Evolutionary conservation across 139 green algal genomes (phyloP).

Genomic region (Gonium pectorale): DNA sequence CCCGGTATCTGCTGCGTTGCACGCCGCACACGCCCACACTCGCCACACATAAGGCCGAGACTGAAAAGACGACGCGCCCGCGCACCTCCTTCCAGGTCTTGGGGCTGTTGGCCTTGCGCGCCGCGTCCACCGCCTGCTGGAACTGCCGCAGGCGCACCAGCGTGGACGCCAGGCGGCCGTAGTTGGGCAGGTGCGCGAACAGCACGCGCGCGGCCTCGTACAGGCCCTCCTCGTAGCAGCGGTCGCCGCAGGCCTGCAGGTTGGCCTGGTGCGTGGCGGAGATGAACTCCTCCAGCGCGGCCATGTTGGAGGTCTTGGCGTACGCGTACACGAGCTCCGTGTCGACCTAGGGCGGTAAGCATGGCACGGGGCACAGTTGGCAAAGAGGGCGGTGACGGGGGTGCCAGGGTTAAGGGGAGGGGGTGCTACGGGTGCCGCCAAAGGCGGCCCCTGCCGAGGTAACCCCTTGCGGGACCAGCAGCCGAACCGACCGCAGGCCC

Average conservation of each 20-base stretch:
- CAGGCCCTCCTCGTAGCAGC: conserved; percentile 90
- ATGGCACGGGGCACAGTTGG: neutral
- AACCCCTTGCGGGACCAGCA: too few species aligned
- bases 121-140: conserved; percentile 95
- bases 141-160: conserved; percentile 92
- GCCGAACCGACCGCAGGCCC: too few species aligned
- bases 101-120: conserved; percentile 95
- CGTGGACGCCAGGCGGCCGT: conserved; percentile 89
- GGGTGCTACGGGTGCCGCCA: too few species aligned
- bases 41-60: too few species aligned
- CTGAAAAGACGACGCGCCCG: neutral
- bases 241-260: conserved; percentile 65
- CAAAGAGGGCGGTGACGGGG: neutral
- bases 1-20: too few species aligned
- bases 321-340: conserved; percentile 97
- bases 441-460: too few species aligned
- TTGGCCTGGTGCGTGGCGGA: conserved; percentile 77
- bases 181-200: conserved; percentile 96
- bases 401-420: too few species aligned
- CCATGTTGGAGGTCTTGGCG: conserved; percentile 89
- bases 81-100: conserved; percentile 95
- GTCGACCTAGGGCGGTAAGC: conserved; percentile 81
- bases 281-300: conserved; percentile 96
- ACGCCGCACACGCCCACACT: too few species aligned
- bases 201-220: conserved; percentile 96